These are phyloP conservation scores for Pseudocercospora pini-densiflorae DNA, from an alignment of 2,329 filamentous ascomycete genomes.

Conservation along the genomic window DNA sequence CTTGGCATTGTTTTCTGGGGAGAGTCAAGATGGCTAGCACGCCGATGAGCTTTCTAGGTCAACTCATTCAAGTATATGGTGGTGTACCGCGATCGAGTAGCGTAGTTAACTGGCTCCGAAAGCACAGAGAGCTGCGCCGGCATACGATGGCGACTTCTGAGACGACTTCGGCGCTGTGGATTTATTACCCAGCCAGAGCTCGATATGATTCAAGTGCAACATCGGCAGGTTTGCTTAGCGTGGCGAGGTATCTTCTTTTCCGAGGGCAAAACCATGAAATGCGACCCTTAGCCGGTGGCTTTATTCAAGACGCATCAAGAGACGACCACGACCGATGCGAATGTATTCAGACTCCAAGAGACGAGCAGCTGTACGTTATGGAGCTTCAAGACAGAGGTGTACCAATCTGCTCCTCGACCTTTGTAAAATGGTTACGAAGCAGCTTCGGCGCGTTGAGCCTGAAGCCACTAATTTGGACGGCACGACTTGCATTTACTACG, in stretches of 20 bases:
- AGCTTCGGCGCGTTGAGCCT: not conserved
- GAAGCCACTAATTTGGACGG: not conserved
- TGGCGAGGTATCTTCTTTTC: not conserved
- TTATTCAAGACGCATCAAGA: not conserved
- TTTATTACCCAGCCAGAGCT: not conserved
- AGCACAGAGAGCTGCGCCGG: not conserved
- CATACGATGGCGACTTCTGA: not conserved
- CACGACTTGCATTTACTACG: not conserved
- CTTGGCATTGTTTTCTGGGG: not conserved
- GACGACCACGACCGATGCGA: not conserved
- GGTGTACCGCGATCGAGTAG: not conserved
- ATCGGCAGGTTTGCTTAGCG: not conserved
- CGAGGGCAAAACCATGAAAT: not conserved
- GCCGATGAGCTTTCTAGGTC: not conserved
- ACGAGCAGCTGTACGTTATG: not conserved
- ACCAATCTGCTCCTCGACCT: not conserved
- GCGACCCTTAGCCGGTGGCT: not conserved
- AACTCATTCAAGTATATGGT: not conserved
- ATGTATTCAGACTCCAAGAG: not conserved
- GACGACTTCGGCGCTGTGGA: not conserved
- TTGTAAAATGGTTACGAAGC: not conserved
- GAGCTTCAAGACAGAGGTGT: not conserved
- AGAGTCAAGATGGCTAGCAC: not conserved
- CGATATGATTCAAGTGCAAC: not conserved
- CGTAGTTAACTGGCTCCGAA: not conserved